phyloP scores from a whole-genome alignment of 2,329 filamentous ascomycete species.

The Coniochaeta sp. region DNA sequence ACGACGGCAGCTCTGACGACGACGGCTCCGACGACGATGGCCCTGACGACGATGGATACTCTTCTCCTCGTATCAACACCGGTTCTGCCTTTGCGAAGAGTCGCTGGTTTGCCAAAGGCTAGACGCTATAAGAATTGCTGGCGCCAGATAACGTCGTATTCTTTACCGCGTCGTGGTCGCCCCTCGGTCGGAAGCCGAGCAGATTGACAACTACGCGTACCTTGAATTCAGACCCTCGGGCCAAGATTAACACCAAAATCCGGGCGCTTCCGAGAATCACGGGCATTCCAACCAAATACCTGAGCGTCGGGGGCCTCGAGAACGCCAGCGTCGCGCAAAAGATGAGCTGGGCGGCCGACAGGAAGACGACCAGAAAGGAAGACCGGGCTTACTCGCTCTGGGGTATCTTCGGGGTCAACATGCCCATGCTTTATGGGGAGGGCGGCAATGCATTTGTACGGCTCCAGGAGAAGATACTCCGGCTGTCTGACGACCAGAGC shows the following conservation, averaged over 20 bases:
- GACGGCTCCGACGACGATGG: no score
- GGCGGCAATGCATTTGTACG: slow-evolving; percentile 6
- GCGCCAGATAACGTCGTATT: neutral
- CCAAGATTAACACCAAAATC: neutral
- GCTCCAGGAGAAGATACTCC: slow-evolving; percentile 10
- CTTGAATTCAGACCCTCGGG: no score
- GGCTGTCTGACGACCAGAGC: slow-evolving; percentile 1
- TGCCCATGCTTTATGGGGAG: slow-evolving; percentile 19
- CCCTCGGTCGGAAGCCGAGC: neutral
- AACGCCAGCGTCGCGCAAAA: neutral
- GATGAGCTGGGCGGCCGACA: slow-evolving; percentile 17
- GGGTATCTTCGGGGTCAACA: slow-evolving; percentile 18
- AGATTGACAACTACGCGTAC: neutral
- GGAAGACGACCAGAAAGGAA: slow-evolving; percentile 15
- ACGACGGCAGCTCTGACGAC: no score
- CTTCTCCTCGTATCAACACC: no score
- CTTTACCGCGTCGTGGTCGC: neutral
- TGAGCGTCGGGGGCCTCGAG: neutral
- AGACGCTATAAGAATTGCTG: neutral
- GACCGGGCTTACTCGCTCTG: slow-evolving; percentile 20
- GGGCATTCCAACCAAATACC: neutral
- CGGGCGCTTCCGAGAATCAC: neutral
- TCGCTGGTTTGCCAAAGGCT: neutral
- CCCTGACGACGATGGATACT: neutral
- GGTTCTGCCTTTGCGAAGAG: neutral